Base-by-base conservation (phyloP, 345 rosid species). In the Durio zibethinus region DNA sequence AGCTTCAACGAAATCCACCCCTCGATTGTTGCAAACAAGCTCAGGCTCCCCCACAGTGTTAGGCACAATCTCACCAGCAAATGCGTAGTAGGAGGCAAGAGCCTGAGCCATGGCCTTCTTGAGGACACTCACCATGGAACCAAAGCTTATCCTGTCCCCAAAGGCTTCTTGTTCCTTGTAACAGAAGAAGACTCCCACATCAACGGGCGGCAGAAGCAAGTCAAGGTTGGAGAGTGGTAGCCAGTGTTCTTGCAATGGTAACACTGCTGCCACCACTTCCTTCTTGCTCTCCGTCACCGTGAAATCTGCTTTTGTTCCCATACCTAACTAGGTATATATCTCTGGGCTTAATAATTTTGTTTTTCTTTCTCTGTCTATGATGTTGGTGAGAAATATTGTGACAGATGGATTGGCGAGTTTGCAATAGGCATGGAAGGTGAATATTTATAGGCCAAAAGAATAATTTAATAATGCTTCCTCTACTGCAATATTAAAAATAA, bases 151-250 rank as follows among this genome's bases (percentile, higher is more conserved):
- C 40, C 38, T 50, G 5, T 8, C 21, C 0, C 4, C 21, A 3
- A 9, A 7, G 3, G 21, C 20, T 18, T 59, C 40, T 20, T 76
- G 80, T 20, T 83, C 80, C 29, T 80, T 77, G 85, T 91, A 94
- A 77, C 90, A 94, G 33, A 91, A 93, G 89, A 92, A 87, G 43
- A 91, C 86, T 29, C 85, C 80, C 10, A 93, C 89, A 21, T 91
- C 78, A 16, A 91, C 1, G 0, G 92, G 89, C 60, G 98, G 98
- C 21, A 94, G 87, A 43, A 94, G 88, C 80, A 94, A 82, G 87
- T 94, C 98, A 4, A 94, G 90, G 88, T 94, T 94, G 10, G 98
- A 91, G 76, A 90, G 85, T 7, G 94, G 97, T 25, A 94, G 87
- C 97, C 97, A 88, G 71, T 91, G 97, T 73, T 89, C 86, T 74